Base-by-base conservation (phyloP, 192 early-diverging fungal species). In the Glomus cerebriforme region DNA sequence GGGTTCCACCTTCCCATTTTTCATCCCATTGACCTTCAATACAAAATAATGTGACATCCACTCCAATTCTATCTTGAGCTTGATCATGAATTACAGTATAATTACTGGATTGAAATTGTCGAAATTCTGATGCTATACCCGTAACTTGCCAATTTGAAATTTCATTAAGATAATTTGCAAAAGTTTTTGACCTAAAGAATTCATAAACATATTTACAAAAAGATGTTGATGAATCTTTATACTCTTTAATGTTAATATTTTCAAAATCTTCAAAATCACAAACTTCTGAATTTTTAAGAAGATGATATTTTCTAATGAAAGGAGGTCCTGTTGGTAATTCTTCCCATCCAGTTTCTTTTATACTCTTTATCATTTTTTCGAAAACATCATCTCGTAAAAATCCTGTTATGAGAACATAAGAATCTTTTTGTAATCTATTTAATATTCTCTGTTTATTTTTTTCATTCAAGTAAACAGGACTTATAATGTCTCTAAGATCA, bases 11-110 rank as follows among this genome's bases (percentile, higher is more conserved):
- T 26, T 86, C 83, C 88, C 89, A 90, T 0, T 73, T 59, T 39
- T 88, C 85, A 17, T 86, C 79, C 88, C 88, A 90, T 4, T 49
- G 47, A 5, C 58, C 19, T 24, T 79, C 43, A 47, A 67, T 83
- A 54, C 79, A 84, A 60, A 81, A 86, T 34, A 90, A 83, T 0
- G 80, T 68, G 3, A 83, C 88, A 78, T 92, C 91, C 10, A 90
- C 58, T 3, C 91, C 91, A 13, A 73, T 73, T 19, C 81, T 83
- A 35, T 92, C 91, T 39, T 83, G 59, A 3, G 82, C 88, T 68
- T 88, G 86, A 66, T 92, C 91, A 68, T 90, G 85, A n/a, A 89
- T 68, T 15, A 92, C 64, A 22, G 89, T 92, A 75, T 92, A 92
- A 37, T 90, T 82, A 2, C 89, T 87, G 24, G 82, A 78, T 63